Evolutionary conservation across 2,329 filamentous ascomycete species (phyloP), one percentile per base, ranked within the genome.

Genomic region (Bisporella sp.): DNA sequence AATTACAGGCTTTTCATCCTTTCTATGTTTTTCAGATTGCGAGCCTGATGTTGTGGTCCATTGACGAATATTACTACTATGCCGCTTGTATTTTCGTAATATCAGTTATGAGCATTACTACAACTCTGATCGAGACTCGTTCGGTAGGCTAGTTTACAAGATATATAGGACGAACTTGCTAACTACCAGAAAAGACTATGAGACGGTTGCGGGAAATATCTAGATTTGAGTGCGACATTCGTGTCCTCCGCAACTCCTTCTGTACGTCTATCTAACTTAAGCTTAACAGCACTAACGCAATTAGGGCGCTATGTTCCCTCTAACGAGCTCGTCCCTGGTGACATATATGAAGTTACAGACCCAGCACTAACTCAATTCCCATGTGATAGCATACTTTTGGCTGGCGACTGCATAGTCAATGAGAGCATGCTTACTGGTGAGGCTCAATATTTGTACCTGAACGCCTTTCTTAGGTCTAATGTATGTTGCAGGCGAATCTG

Each of bases 1-100:
- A 47, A 45, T 87, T 79, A 89, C 87, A 89, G 80, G 90, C 89
- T 21, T 90, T 99, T 62, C 93, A 99, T 65, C 95, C 93, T 0
- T 99, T 99, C 67, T 99, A 99, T 66, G 86, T 99, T 50, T 99
- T 99, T 65, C 93, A 99, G 69, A 85, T 97, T 61, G 92, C 91
- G 45, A 97, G 93, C 73, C 74, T 99, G 57, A 70, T 95, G 40
- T 79, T 99, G 4, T 99, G 93, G 93, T 96, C 92, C 7, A 66
- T 96, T 59, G 93, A 99, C 64, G 78, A 95, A 61, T 99, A 99
- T 68, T 99, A 96, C 66, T 99, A 97, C 71, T 99, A 99, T 68
- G 93, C 93, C 4, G 78, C 84, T 12, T 95, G 91, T 66, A 99
- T 99, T 60, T 95, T 99, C 61, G 65, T 92, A 54, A 97, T 99